phyloP scores from a whole-genome alignment of 306 rosid species.

The Pyrus pyrifolia region DNA sequence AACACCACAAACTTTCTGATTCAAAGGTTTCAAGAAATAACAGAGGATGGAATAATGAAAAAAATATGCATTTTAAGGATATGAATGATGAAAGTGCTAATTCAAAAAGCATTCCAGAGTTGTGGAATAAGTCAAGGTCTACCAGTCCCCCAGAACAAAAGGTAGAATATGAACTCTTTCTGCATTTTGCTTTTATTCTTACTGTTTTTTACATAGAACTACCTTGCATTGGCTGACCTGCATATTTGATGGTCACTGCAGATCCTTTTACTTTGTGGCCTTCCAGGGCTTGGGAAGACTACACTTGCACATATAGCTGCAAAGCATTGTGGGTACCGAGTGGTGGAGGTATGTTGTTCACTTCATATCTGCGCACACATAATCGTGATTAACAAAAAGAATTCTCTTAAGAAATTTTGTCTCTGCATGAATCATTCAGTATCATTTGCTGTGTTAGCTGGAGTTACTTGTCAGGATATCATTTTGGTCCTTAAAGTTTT shows the following conservation, averaged over 20 bases:
- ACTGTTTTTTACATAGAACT: not conserved
- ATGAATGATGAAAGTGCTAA: constrained; percentile 24
- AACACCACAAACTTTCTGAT: constrained; percentile 45
- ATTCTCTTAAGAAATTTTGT: not conserved
- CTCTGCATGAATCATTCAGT: not conserved
- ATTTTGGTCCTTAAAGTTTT: not conserved
- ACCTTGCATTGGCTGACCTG: not conserved
- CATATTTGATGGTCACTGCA: constrained; percentile 28
- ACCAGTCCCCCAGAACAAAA: constrained; percentile 73
- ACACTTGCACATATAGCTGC: constrained; percentile 97
- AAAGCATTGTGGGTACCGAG: constrained; percentile 88
- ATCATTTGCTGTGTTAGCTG: constrained; percentile 10
- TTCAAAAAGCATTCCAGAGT: constrained; percentile 44
- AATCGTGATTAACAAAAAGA: not conserved
- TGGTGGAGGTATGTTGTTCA: constrained; percentile 62
- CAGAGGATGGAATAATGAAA: constrained; percentile 49
- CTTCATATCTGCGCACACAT: constrained; percentile 2
- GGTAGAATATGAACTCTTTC: constrained; percentile 30
- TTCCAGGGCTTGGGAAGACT: constrained; percentile 94
- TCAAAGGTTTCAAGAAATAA: constrained; percentile 46
- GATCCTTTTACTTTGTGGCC: constrained; percentile 90
- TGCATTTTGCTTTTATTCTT: not conserved
- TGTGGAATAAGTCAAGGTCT: constrained; percentile 35
- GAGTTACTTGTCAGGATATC: not conserved
- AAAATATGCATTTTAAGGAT: constrained; percentile 31